Base-by-base conservation (phyloP, 345 rosid genomes). In the Toxicodendron radicans region DNA sequence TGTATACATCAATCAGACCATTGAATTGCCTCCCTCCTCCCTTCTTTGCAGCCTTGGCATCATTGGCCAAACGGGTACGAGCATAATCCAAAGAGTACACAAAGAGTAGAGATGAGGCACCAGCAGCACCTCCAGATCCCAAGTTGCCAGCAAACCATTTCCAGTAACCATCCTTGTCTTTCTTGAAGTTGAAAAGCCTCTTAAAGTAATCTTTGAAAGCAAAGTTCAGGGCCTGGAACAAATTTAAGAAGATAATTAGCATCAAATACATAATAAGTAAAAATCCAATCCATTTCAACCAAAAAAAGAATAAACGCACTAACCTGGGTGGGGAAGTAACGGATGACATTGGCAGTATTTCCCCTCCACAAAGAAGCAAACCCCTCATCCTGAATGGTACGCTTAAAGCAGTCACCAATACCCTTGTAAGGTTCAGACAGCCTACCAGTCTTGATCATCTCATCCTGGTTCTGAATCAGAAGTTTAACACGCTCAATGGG, bases 321-420 rank as follows among this genome's bases (percentile, higher is more conserved):
- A 56, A 87, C 97, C 95, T 92, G 97, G 21, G 97, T 92, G 56
- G 96, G 97, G 80, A 92, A 92, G 81, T 91, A 92, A 80, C 97
- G 88, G 81, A 92, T 87, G 58, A 92, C 97, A 79, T 92, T 92
- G 74, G 92, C 96, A 62, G 97, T 88, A 80, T 92, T 92, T 53
- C 97, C 94, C 85, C 96, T 86, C 97, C 97, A 91, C 79, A 92
- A 82, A n/a, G 97, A 30, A 76, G 45, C 3, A 17, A 85, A 0
- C 9, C 97, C 97, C 75, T 92, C 96, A 0, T 91, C 96, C 79
- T 79, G 32, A 0, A 87, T 75, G 4, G 97, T 92, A 30, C 96
- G 85, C 59, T 56, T 58, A 73, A 92, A 92, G 79, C 95, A 90
- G 17, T 90, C 97, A 64, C 83, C 83, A 64, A 92, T 90, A 21